Evolutionary conservation across 257 asterid species (phyloP).

Genomic region (Vinca minor): DNA sequence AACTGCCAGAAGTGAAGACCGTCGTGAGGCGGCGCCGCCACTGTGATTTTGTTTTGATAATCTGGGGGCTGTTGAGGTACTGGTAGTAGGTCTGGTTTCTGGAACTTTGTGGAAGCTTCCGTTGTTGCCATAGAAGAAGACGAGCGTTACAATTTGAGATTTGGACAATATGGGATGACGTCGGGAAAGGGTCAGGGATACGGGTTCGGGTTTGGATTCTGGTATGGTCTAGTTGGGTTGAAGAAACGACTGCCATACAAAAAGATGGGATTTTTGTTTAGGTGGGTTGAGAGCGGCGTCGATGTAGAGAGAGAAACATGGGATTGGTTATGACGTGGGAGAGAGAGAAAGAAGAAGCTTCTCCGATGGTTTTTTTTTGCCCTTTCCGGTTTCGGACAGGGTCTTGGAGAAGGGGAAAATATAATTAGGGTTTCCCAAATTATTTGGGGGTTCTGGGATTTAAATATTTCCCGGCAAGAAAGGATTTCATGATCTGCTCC

Average conservation of each 20-base stretch:
- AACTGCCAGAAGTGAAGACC: slow-evolving; percentile 84
- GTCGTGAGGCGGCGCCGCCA: slow-evolving; percentile 50
- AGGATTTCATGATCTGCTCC: background rate
- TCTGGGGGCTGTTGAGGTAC: slow-evolving; percentile 47
- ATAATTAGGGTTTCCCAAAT: slow-evolving; percentile 3
- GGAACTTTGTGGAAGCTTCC: slow-evolving; percentile 61
- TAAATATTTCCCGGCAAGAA: background rate
- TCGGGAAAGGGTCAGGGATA: too few relatives aligned
- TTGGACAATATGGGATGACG: background rate
- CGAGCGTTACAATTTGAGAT: background rate
- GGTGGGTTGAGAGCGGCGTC: background rate
- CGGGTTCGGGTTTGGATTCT: background rate
- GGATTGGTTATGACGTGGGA: background rate
- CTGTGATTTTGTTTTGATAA: slow-evolving; percentile 30
- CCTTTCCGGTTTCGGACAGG: background rate
- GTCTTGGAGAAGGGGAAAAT: background rate
- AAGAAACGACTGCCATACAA: slow-evolving; percentile 14
- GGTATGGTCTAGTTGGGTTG: background rate
- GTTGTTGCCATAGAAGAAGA: slow-evolving; percentile 26
- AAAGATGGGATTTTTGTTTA: background rate
- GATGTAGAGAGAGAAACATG: slow-evolving; percentile 5
- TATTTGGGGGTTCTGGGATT: background rate
- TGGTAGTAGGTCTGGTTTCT: slow-evolving; percentile 55
- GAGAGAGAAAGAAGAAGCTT: background rate
- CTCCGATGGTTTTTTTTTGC: background rate